Conservation (phyloP, 768 basidiomycete species). For the Asterophora parasitica region DNA sequence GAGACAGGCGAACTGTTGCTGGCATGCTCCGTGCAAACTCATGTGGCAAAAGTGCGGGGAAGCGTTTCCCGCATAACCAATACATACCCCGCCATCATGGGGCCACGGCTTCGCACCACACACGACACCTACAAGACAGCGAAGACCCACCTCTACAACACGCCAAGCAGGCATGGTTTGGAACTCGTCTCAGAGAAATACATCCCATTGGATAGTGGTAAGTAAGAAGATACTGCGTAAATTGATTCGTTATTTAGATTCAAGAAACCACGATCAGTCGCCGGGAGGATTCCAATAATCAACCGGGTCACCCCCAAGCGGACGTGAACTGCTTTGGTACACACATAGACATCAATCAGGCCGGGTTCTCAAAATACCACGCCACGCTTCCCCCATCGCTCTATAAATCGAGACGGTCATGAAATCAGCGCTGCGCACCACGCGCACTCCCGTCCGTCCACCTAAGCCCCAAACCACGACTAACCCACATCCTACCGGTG, state of each 20-base stretch:
- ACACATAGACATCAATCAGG: constrained; percentile 15
- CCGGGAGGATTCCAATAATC: constrained; percentile 1
- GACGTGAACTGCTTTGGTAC: constrained; percentile 14
- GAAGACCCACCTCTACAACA: too few relatives aligned
- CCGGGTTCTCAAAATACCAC: constrained; percentile 14
- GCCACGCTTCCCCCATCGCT: constrained; percentile 5
- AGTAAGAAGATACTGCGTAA: constrained; percentile 2
- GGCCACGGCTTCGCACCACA: too few relatives aligned
- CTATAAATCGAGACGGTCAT: constrained; percentile 16
- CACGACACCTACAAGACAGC: too few relatives aligned
- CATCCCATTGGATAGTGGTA: not conserved
- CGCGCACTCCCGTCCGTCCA: constrained; percentile 3
- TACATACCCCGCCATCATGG: too few relatives aligned
- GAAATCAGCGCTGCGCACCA: constrained; percentile 8
- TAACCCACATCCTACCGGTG: constrained; percentile 10
- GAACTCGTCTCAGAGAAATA: not conserved
- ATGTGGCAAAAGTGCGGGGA: too few relatives aligned
- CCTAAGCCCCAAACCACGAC: not conserved
- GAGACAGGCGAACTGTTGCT: not conserved
- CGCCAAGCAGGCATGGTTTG: too few relatives aligned
- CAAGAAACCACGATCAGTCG: constrained; percentile 11
- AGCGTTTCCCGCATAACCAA: too few relatives aligned
- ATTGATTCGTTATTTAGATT: constrained; percentile 11
- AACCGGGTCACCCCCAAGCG: constrained; percentile 5
- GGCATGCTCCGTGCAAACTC: too few relatives aligned